Base-by-base conservation (phyloP, 2,329 filamentous ascomycete genomes). In the Aspergillus novofumigatus region DNA sequence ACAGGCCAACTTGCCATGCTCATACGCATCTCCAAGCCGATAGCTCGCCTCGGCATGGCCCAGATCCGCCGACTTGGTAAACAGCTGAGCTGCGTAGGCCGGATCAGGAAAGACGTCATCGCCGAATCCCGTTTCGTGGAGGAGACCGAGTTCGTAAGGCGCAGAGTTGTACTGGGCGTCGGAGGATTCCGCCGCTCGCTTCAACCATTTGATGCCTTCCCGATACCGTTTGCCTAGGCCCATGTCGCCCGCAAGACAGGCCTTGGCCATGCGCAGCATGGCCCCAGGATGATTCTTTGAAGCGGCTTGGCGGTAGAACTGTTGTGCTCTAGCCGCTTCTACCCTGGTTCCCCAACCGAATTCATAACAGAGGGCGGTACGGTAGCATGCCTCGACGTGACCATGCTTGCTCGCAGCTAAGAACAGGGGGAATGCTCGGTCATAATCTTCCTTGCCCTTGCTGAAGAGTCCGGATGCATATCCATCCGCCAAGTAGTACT, bases 301-400 rank as follows among this genome's bases (percentile, higher is more conserved):
- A 2, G 94, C 92, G 9, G 92, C 90, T 60, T 89, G 88, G 54
- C 93, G 88, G 70, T 96, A 89, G 73, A 94, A 99, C 71, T 97
- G 92, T 1, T 95, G 90, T 47, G 94, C 93, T 76, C 97, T 97
- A 51, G 89, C 86, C 56, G 90, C 89, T 68, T 97, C 92, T 68
- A 91, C 91, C 56, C 91, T 87, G 68, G 89, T 95, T 44, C 94
- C 94, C 94, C 94, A 99, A 60, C 92, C 94, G 75, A 97, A 97
- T 74, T 99, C 94, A 77, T 97, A 97, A 78, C 92, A 97, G 55
- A 99, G 81, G 17, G 90, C 94, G 53, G 93, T 89, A 55, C 94
- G 89, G 75, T 97, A 99, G 38, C 88, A 92, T 56, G 94, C 94
- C 78, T 99, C 94, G 50, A 94, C 92, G 73, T 99, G 94, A 32